Percentiles rank a stretch among this genome's conserved stretches.
phyloP scores from a whole-genome alignment of 768 basidiomycete species.

The Podaxis sp. region DNA sequence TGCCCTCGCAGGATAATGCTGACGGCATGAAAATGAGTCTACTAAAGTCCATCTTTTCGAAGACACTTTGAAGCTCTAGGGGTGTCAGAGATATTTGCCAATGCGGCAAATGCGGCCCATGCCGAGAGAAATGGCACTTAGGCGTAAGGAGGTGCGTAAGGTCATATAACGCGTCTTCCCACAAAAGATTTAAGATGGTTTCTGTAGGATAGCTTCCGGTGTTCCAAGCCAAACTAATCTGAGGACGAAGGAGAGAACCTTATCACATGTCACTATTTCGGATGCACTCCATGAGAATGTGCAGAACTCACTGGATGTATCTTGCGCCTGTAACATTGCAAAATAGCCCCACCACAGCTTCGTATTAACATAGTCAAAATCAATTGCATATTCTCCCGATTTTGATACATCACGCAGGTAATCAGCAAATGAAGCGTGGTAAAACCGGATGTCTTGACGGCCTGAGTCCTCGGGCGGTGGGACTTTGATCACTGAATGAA shows the following conservation, averaged over 20 bases:
- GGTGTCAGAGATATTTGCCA: neutral
- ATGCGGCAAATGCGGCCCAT: neutral
- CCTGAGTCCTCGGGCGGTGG: neutral
- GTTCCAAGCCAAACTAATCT: neutral
- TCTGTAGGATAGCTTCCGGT: neutral
- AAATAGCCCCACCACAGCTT: neutral
- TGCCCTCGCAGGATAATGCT: neutral
- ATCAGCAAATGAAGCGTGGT: constrained; percentile 4
- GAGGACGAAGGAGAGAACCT: neutral
- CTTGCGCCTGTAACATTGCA: neutral
- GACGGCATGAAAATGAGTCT: neutral
- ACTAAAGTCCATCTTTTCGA: neutral
- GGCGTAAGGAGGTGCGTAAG: neutral
- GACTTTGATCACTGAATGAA: neutral
- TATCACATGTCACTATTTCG: neutral
- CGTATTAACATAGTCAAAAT: neutral
- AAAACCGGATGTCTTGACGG: neutral
- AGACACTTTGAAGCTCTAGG: neutral
- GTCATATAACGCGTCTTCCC: neutral
- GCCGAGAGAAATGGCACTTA: neutral
- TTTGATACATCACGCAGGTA: neutral
- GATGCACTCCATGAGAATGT: neutral
- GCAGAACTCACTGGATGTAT: neutral
- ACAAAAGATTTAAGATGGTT: neutral
- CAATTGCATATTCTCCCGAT: neutral